phyloP scores from a whole-genome alignment of 441 rosid genomes.

The Daphne laureola region DNA sequence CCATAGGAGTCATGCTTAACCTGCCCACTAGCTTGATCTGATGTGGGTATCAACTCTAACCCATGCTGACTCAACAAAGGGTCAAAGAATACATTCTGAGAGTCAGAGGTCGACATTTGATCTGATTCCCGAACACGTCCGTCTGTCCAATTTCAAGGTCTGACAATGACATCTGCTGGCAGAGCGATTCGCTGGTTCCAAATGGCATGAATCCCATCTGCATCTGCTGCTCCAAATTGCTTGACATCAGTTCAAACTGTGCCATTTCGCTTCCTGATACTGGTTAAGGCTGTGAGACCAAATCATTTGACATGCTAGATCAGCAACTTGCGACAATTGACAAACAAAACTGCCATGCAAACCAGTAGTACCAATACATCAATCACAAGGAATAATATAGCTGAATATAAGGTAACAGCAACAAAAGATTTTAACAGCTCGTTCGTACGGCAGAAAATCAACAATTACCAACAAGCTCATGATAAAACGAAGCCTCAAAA shows the following conservation, averaged over 20 bases:
- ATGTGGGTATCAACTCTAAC: slow-evolving; percentile 19
- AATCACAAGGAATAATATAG: not conserved
- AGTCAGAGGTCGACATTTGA: slow-evolving; percentile 11
- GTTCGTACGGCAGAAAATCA: not conserved
- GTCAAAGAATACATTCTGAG: slow-evolving; percentile 18
- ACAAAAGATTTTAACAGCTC: no score
- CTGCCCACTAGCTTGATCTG: slow-evolving; percentile 25
- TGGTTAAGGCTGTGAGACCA: slow-evolving; percentile 38
- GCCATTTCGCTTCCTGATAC: slow-evolving; percentile 31
- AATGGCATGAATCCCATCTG: slow-evolving; percentile 28
- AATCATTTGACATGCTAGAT: slow-evolving; percentile 42
- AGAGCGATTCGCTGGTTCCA: slow-evolving; percentile 12
- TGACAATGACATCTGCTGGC: slow-evolving; percentile 24
- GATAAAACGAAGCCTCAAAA: not conserved
- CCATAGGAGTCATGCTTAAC: slow-evolving; percentile 25
- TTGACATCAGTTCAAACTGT: slow-evolving; percentile 33
- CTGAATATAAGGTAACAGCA: not conserved
- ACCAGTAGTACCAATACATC: not conserved
- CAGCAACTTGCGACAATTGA: slow-evolving; percentile 15
- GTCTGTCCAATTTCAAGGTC: slow-evolving; percentile 18
- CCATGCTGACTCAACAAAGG: slow-evolving; percentile 16
- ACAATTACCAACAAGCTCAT: no score
- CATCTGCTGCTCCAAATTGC: slow-evolving; percentile 26
- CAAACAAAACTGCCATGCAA: slow-evolving; percentile 20
- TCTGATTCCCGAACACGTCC: not conserved